Evolutionary conservation across 2,329 filamentous ascomycete genomes (phyloP).

Genomic region (Colletotrichum sp.): DNA sequence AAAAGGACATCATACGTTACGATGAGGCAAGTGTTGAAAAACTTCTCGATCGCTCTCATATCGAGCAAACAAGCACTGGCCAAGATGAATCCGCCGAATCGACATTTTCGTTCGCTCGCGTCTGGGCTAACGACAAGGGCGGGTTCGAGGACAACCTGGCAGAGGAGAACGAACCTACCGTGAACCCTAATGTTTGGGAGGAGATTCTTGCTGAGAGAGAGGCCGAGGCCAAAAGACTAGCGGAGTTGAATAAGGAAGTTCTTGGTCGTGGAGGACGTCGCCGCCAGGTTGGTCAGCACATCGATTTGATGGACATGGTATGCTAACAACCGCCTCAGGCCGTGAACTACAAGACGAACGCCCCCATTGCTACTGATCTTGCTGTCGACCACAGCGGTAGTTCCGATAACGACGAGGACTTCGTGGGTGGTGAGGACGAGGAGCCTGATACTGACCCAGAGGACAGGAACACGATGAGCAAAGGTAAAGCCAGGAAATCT

Average conservation of each 20-base stretch:
- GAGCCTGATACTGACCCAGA: constrained; percentile 25
- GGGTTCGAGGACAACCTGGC: constrained; percentile 68
- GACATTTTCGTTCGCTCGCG: constrained; percentile 86
- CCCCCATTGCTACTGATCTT: constrained; percentile 15
- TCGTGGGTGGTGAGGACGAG: constrained; percentile 28
- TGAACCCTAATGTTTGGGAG: constrained; percentile 82
- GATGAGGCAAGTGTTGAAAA: constrained; percentile 84
- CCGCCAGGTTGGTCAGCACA: constrained; percentile 53
- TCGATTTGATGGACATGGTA: neutral
- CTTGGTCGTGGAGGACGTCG: constrained; percentile 86
- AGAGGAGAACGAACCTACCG: constrained; percentile 51
- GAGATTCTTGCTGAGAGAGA: constrained; percentile 68
- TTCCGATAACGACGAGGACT: constrained; percentile 31
- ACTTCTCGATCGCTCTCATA: constrained; percentile 84
- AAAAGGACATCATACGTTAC: constrained; percentile 78
- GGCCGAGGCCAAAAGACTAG: constrained; percentile 75
- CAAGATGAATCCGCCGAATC: constrained; percentile 72
- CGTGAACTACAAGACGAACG: constrained; percentile 32
- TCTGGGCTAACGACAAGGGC: constrained; percentile 87
- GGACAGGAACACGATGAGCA: neutral
- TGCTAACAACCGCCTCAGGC: constrained; percentile 24
- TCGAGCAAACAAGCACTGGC: constrained; percentile 72
- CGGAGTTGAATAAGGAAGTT: constrained; percentile 71
- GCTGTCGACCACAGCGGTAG: constrained; percentile 12
- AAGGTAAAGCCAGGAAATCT: constrained; percentile 18